Conservation (phyloP, 305 asterid species). For the Solanum hybrid region DNA sequence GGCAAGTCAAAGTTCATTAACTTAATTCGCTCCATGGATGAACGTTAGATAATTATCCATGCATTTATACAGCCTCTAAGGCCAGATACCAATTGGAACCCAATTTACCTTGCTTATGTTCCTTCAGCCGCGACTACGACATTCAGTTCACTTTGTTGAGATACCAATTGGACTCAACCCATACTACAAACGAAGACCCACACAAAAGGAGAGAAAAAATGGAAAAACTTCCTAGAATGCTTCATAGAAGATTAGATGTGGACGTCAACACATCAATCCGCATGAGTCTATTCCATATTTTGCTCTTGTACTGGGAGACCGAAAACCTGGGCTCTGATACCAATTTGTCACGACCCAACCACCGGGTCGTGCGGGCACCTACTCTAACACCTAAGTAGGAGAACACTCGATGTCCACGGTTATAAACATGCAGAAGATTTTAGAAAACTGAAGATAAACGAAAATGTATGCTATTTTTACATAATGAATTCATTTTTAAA, state of each 20-base stretch:
- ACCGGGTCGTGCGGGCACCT: no score
- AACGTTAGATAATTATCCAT: neutral
- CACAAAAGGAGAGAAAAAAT: neutral
- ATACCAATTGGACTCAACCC: neutral
- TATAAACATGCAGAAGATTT: no score
- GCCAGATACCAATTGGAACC: neutral
- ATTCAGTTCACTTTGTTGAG: neutral
- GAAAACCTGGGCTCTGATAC: neutral
- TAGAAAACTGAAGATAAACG: no score
- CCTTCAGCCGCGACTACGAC: neutral
- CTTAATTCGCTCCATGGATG: neutral
- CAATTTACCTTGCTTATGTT: neutral
- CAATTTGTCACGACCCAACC: no score
- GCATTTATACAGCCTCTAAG: neutral
- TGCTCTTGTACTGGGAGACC: neutral
- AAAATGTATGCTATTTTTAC: no score
- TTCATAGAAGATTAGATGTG: no score
- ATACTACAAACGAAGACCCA: neutral
- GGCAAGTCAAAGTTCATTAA: neutral
- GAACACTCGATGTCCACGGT: no score
- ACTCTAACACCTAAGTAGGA: no score
- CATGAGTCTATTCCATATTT: neutral
- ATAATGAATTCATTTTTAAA: no score
- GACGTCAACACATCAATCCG: neutral
- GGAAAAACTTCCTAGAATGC: neutral